A percentile compares a stretch with the other conserved stretches of the same genome.
Evolutionary conservation across 1,139 yeast genomes (phyloP).

Genomic region (Candida sp.): DNA sequence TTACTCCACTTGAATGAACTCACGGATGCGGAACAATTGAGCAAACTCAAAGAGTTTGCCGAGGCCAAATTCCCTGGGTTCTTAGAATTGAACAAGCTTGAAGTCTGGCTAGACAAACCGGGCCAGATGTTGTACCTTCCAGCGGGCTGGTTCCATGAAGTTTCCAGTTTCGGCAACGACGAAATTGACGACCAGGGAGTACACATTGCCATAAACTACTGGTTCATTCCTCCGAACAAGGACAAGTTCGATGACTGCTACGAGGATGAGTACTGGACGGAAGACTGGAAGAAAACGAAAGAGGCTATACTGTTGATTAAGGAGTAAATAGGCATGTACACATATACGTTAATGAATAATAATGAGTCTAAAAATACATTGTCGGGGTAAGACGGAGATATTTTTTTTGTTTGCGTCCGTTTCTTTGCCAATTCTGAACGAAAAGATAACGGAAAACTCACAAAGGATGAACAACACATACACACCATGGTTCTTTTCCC

Average conservation of each 20-base stretch:
- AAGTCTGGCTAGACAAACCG: conserved; percentile 51
- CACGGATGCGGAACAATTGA: conserved; percentile 23
- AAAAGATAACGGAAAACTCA: too few relatives aligned
- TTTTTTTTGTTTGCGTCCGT: too few relatives aligned
- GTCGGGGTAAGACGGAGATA: too few relatives aligned
- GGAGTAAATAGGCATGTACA: neutral
- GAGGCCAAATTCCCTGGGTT: conserved; percentile 51
- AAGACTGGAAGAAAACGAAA: conserved; percentile 41
- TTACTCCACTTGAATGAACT: conserved; percentile 63
- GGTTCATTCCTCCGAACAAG: conserved; percentile 71
- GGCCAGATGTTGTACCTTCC: conserved; percentile 76
- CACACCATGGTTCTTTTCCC: too few relatives aligned
- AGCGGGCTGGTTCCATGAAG: conserved; percentile 86
- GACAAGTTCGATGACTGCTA: conserved; percentile 36
- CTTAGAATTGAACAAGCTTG: conserved; percentile 38
- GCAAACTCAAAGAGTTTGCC: conserved; percentile 30
- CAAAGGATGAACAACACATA: too few relatives aligned
- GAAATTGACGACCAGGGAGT: conserved; percentile 24
- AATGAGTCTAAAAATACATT: too few relatives aligned
- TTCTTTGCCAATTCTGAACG: too few relatives aligned
- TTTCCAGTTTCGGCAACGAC: conserved; percentile 60
- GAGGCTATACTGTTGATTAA: conserved; percentile 10
- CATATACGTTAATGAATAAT: neutral
- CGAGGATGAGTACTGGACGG: conserved; percentile 51
- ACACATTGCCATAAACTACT: conserved; percentile 72